Evolutionary conservation across 2,329 filamentous ascomycete genomes (phyloP), one percentile per base, ranked within the genome.

Genomic region (Phialocephala sp.): DNA sequence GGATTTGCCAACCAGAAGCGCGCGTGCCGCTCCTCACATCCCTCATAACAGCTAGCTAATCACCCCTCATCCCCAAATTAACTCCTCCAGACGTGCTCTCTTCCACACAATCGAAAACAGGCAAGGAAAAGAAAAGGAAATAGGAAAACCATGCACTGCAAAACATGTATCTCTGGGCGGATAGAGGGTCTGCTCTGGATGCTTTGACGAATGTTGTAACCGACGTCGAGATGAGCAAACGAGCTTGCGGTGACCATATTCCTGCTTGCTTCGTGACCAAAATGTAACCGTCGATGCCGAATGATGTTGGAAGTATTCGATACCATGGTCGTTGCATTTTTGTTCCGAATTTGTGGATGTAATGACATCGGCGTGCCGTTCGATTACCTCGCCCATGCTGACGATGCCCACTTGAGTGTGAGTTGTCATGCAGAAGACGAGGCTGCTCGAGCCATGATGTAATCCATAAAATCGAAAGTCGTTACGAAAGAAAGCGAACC

Each of bases 291-390:
- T 67, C 66, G 45, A 64, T 69, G 65, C 68, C 68, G 66, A 71
- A 62, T 62, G 59, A 50, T 67, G 62, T 60, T 68, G 43, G 56
- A 58, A 54, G 57, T 68, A 65, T 61, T 63, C 66, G 70, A 69
- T 64, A 66, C 68, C 60, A 50, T 65, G 55, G 62, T 60, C 59
- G 65, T 72, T 67, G 66, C 65, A 71, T 67, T 68, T 35, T 65
- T 69, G 66, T 63, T 72, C 66, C 68, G 70, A 71, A 66, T 57
- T 59, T 32, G 61, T 69, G 65, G 66, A 73, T 73, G 69, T 72
- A 43, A 70, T 75, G 70, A 70, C 73, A 76, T 76, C 74, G 75
- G 68, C 74, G 64, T 74, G 75, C 75, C 75, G 74, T 77, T 76
- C 75, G 75, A 76, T 72, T 64, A 66, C 73, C 71, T 66, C 59